phyloP scores from a whole-genome alignment of 305 asterid species.

The Fraxinus latifolia region DNA sequence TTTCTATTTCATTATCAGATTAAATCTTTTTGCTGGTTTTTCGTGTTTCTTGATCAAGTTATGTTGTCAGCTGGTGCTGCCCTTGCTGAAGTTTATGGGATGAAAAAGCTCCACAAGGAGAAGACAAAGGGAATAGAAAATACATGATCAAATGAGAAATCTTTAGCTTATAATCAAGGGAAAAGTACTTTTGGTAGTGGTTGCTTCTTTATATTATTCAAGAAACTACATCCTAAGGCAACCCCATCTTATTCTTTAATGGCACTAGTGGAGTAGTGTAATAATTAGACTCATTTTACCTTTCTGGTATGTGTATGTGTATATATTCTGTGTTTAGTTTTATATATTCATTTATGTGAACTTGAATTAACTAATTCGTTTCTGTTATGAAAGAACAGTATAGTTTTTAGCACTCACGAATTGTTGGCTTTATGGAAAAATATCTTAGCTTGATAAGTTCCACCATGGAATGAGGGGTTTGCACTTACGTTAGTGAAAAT shows the following conservation, averaged over 20 bases:
- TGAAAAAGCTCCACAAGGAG: constrained; percentile 34
- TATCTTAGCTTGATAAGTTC: background rate
- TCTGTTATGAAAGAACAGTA: background rate
- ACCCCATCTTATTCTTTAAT: background rate
- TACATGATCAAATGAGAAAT: background rate
- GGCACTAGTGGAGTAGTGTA: background rate
- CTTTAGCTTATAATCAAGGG: background rate
- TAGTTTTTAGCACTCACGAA: background rate
- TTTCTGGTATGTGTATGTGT: background rate
- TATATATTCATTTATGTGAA: background rate
- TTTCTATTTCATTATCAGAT: background rate
- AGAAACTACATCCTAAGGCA: constrained; percentile 29
- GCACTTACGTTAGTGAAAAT: too few species aligned
- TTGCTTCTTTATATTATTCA: constrained; percentile 28
- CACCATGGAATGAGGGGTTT: too few species aligned
- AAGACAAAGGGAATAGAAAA: constrained; percentile 39
- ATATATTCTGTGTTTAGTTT: background rate
- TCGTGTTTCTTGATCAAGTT: background rate
- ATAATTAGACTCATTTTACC: background rate
- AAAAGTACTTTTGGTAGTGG: background rate
- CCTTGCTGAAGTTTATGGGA: constrained; percentile 35
- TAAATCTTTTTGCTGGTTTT: too few species aligned
- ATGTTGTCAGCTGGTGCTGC: constrained; percentile 29
- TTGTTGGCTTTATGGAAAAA: background rate
- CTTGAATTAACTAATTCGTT: background rate